These are phyloP conservation scores for Aspergillus novofumigatus DNA, from an alignment of 2,329 filamentous ascomycete genomes.

Conservation along the genomic window DNA sequence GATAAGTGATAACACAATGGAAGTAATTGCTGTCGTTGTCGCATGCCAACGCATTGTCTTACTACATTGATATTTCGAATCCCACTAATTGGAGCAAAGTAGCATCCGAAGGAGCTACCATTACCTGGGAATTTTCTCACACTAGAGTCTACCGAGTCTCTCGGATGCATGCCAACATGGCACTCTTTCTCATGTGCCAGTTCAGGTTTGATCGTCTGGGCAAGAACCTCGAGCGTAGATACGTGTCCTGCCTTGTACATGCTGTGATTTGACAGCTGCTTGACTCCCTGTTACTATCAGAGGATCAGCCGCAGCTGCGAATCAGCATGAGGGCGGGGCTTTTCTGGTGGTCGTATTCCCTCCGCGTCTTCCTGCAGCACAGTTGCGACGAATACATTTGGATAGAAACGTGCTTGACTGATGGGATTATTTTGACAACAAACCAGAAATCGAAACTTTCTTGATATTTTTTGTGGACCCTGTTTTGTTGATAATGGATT, in stretches of 20 bases:
- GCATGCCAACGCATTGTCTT: neutral
- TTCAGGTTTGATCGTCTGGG: slow-evolving; percentile 10
- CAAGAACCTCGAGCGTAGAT: slow-evolving; percentile 11
- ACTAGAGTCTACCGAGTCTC: neutral
- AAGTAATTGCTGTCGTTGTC: neutral
- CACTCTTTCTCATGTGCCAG: slow-evolving; percentile 9
- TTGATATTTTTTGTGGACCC: neutral
- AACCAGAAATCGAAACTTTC: neutral
- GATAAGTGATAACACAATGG: neutral
- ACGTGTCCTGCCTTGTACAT: slow-evolving; percentile 9
- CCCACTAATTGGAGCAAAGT: neutral
- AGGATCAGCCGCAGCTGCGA: slow-evolving; percentile 10
- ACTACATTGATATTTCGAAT: neutral
- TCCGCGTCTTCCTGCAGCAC: slow-evolving; percentile 6
- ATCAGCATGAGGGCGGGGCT: slow-evolving; percentile 10
- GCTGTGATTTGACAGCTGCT: slow-evolving; percentile 8
- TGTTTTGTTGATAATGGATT: slow-evolving; percentile 27
- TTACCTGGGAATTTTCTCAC: neutral
- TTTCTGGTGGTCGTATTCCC: slow-evolving; percentile 7
- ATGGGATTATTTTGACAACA: neutral
- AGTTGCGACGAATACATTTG: slow-evolving; percentile 2
- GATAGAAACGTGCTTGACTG: slow-evolving; percentile 6
- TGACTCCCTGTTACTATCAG: slow-evolving; percentile 2
- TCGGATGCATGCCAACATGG: slow-evolving; percentile 15
- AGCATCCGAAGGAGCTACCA: neutral